Percentiles rank a stretch among this genome's conserved stretches.
These are phyloP conservation scores for Tetracladium marchalianum DNA, from an alignment of 495 filamentous ascomycete species.

Conservation along the genomic window DNA sequence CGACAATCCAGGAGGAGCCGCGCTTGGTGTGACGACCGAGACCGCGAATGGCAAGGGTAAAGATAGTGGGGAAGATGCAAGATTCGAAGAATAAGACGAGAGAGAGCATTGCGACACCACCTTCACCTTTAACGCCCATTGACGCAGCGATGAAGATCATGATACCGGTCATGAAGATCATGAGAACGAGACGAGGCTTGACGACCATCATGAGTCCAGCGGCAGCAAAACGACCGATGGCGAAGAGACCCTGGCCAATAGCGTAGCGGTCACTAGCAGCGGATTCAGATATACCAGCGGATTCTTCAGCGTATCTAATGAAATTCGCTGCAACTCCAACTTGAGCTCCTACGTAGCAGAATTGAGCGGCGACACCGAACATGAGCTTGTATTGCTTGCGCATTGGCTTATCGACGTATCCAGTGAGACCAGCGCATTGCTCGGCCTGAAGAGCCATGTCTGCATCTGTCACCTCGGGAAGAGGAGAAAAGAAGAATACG, in stretches of 20 bases:
- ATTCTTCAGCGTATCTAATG: slow-evolving; percentile 36
- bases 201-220: slow-evolving; percentile 41
- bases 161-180: slow-evolving; percentile 34
- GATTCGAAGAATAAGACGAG: slow-evolving; percentile 53
- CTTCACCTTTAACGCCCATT: slow-evolving; percentile 39
- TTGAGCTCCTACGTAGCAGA: slow-evolving; percentile 64
- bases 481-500: slow-evolving; percentile 53
- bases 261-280: slow-evolving; percentile 27
- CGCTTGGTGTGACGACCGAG: slow-evolving; percentile 62
- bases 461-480: slow-evolving; percentile 68
- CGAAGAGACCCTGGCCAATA: slow-evolving; percentile 56
- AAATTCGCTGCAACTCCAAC: slow-evolving; percentile 50
- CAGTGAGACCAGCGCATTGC: too few species aligned
- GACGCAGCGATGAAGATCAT: slow-evolving; percentile 50
- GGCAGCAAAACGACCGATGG: slow-evolving; percentile 53
- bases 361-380: slow-evolving; percentile 56
- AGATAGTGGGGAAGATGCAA: slow-evolving; percentile 59
- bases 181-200: slow-evolving; percentile 43
- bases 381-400: slow-evolving; percentile 56
- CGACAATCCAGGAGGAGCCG: slow-evolving; percentile 51
- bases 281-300: slow-evolving; percentile 20
- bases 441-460: slow-evolving; percentile 49
- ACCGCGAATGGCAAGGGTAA: slow-evolving; percentile 56
- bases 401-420: slow-evolving; percentile 35
- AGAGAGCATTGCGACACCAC: slow-evolving; percentile 49